Base-by-base conservation (phyloP, 352 stramenopile species). In the Globisporangium acanthophoron region DNA sequence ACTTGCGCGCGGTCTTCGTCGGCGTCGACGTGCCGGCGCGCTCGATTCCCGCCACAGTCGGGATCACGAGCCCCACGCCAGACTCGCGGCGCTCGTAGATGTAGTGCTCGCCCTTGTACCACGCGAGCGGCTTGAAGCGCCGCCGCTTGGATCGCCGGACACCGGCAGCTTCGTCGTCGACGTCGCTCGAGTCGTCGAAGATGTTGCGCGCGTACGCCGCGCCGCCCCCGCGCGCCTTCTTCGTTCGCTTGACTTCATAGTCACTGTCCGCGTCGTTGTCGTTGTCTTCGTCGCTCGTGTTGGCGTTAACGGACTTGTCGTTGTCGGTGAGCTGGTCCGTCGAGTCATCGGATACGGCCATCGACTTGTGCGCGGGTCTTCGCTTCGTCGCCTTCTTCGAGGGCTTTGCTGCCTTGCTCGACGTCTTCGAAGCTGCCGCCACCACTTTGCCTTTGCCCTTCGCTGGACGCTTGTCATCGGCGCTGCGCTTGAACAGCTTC, bases 61-160 rank as follows among this genome's bases (percentile, higher is more conserved):
- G 85, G 54, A 95, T 78, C 46, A 93, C 82, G 8, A 87, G 65
- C 8, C 85, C 85, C 5, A 95, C 79, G n/a, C 85, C 85, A 18
- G 84, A 84, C 45, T 90, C 82, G 4, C 78, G 87, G 15, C 85
- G 81, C 56, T 93, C 83, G 54, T 90, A 95, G 51, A 95, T 78
- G 60, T 86, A 92, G 55, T 91, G 79, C 62, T 95, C 85, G 47
- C 84, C 85, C 58, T 93, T 93, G 71, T 93, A 95, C 85, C 85
- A 95, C 15, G 71, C 85, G n/a, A 95, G 69, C 21, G 85, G 85
- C 76, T 91, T 90, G 58, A 85, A 93, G 8, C 85, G 79, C 54
- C 71, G 74, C 33, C 85, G 75, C 62, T 90, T 92, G 6, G 82
- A 93, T 7, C 85, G 79, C 54, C 85, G 83, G 37, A 92, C 67